Evolutionary conservation across 257 asterid genomes (phyloP).

Genomic region (Nicotiana noctiflora): DNA sequence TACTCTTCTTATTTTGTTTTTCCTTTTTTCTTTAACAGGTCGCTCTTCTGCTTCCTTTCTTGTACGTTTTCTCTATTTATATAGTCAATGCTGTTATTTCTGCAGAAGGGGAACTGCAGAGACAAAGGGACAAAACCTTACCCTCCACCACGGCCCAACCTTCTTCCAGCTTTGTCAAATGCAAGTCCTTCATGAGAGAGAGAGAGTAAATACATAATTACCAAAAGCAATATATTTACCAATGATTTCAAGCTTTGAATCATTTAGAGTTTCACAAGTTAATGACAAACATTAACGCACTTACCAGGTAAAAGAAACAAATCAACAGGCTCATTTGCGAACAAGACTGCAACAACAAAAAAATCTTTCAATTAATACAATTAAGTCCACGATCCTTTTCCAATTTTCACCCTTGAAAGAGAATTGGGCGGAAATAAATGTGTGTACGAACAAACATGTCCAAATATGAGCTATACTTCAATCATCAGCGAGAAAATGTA

Average conservation of each 20-base stretch:
- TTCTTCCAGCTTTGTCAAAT: constrained; percentile 86
- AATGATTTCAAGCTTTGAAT: constrained; percentile 3
- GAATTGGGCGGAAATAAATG: neutral
- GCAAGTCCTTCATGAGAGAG: constrained; percentile 59
- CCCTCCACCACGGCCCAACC: constrained; percentile 99
- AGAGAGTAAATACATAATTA: neutral
- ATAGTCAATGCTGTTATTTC: too few relatives aligned
- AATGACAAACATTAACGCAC: constrained; percentile 11
- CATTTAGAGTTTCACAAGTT: neutral
- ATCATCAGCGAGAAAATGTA: neutral
- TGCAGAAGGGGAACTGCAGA: neutral
- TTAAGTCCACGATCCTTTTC: neutral
- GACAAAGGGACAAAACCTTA: constrained; percentile 26
- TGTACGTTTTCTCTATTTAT: neutral
- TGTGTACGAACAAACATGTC: neutral
- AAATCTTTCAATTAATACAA: neutral
- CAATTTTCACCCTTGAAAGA: neutral
- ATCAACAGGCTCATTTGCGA: constrained; percentile 81
- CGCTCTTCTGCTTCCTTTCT: neutral
- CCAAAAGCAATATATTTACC: neutral
- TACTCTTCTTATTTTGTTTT: neutral
- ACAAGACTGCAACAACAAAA: constrained; percentile 58
- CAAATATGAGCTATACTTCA: neutral
- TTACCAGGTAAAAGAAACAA: constrained; percentile 85
- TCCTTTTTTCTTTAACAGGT: neutral